Conservation (phyloP, 192 early-diverging fungal species). For the Podila minutissima region DNA sequence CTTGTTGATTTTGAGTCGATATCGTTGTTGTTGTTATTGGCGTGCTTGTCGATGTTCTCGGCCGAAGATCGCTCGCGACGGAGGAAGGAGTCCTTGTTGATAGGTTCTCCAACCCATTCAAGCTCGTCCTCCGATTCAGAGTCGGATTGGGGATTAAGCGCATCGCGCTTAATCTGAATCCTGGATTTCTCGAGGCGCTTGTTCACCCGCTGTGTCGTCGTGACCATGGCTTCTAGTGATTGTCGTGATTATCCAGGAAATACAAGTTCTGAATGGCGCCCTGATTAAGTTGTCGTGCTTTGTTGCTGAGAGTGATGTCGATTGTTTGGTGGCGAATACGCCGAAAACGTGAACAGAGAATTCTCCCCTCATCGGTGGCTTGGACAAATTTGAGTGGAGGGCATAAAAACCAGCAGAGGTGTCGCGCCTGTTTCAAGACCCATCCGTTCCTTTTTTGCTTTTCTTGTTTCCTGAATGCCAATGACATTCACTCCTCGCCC, state of each 20-base stretch:
- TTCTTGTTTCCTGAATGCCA: background rate
- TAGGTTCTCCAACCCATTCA: slow-evolving; percentile 42
- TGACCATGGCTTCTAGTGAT: slow-evolving; percentile 12
- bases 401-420: no score
- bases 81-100: slow-evolving; percentile 33
- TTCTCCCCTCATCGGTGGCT: no score
- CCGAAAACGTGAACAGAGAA: no score
- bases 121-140: slow-evolving; percentile 32
- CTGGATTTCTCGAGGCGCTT: slow-evolving; percentile 25
- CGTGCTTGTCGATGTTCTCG: background rate
- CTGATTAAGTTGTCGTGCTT: no score
- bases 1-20: slow-evolving; percentile 16
- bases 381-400: no score
- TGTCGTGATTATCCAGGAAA: background rate
- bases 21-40: background rate
- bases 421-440: background rate
- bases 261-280: no score
- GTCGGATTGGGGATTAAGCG: slow-evolving; percentile 13
- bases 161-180: slow-evolving; percentile 7
- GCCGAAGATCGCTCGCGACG: background rate
- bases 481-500: no score
- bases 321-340: background rate
- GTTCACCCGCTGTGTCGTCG: slow-evolving; percentile 15
- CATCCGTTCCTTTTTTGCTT: background rate
- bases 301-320: no score